Evolutionary conservation across 768 basidiomycete species (phyloP), one percentile per base, ranked within the genome.

Genomic region (Tremella yokohamensis): DNA sequence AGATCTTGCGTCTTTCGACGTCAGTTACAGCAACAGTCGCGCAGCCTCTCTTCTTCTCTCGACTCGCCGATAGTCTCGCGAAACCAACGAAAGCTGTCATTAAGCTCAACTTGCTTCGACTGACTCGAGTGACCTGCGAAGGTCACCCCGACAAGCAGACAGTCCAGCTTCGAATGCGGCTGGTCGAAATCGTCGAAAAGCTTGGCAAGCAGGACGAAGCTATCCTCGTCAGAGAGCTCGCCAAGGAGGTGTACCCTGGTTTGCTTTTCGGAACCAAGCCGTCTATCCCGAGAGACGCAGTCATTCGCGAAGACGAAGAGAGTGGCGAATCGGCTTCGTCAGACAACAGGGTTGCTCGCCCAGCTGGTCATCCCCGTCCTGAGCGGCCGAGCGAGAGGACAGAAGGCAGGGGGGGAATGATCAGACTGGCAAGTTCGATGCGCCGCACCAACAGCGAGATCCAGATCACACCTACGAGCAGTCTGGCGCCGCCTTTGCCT

Each of bases 141-240:
- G 85, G 86, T 8, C 89, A 93, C 64, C 90, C 90, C 1, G 91
- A 92, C 67, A 82, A 87, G 8, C 84, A 85, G 1, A 83, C 85
- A 68, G 79, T 93, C 49, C 89, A 94, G 22, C 87, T 89, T 71
- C 81, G 84, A 48, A 94, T 88, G 70, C 88, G 88, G 0, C 78
- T 94, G 51, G 80, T 87, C 56, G 87, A 85, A 34, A 84, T 91
- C 2, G 89, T 99, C 56, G 83, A 85, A 64, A 82, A 83, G 60
- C 79, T 97, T 49, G 89, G 88, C 70, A 82, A 84, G 62, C 85
- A 86, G 50, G 96, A 99, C 73, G 88, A 85, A 12, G 92, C 94
- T 0, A 87, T 98, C 16, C 82, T 99, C 25, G 91, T 96, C 16
- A 82, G 89, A 57, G 89, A 97, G 56, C 51, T 77, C 16, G 76